Evolutionary conservation across 2,329 filamentous ascomycete genomes (phyloP).

Genomic region (Verticillium tricorpus): DNA sequence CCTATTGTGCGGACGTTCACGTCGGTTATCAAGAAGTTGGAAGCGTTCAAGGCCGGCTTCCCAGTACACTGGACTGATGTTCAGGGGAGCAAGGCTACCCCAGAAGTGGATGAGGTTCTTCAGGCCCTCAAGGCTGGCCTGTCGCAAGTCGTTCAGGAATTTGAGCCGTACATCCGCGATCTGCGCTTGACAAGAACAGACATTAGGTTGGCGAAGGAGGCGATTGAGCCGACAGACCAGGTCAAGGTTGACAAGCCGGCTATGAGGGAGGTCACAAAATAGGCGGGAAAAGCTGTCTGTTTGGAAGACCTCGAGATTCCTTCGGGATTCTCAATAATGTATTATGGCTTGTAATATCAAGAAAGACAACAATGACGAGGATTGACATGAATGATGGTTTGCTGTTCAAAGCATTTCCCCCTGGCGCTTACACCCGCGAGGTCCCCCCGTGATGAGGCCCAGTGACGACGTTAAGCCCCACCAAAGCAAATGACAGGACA

Average conservation of each 20-base stretch:
- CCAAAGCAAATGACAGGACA: background rate
- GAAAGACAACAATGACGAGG: background rate
- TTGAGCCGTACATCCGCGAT: constrained; percentile 69
- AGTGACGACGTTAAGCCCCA: background rate
- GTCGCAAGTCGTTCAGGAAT: constrained; percentile 60
- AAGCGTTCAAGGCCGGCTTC: constrained; percentile 57
- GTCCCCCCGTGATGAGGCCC: background rate
- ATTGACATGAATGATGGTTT: background rate
- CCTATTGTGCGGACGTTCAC: constrained; percentile 71
- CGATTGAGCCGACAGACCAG: constrained; percentile 30
- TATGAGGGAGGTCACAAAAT: constrained; percentile 21
- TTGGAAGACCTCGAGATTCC: background rate
- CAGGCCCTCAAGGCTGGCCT: constrained; percentile 62
- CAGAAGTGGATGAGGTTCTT: constrained; percentile 69
- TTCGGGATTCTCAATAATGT: background rate
- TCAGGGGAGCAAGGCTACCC: constrained; percentile 45
- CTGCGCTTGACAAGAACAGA: constrained; percentile 68
- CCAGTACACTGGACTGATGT: constrained; percentile 78
- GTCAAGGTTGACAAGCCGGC: constrained; percentile 15
- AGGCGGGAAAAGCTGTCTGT: background rate
- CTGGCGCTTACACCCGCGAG: background rate
- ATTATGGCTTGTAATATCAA: background rate
- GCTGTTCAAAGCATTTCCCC: background rate
- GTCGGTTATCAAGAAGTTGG: constrained; percentile 60
- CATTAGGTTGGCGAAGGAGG: constrained; percentile 68